phyloP scores from a whole-genome alignment of 2,329 filamentous ascomycete genomes.

The Pestalotiopsis sp. region DNA sequence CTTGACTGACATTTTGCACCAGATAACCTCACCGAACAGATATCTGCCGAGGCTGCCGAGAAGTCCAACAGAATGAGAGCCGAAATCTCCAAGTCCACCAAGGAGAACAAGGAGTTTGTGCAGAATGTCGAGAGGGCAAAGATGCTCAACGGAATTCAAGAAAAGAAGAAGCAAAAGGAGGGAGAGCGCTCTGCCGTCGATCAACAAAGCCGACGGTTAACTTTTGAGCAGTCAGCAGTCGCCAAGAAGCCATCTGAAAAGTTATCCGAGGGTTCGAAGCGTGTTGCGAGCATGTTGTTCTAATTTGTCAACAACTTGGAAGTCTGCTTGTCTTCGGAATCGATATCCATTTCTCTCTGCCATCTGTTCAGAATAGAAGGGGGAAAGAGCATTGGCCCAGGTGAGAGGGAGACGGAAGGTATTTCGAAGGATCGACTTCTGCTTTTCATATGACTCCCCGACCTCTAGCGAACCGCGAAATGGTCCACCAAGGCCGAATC shows the following conservation, averaged over 20 bases:
- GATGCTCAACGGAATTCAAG: slow-evolving; percentile 75
- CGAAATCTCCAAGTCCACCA: slow-evolving; percentile 74
- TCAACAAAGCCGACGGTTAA: slow-evolving; percentile 20
- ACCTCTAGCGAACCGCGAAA: not conserved
- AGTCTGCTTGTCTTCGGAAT: not conserved
- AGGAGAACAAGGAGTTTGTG: slow-evolving; percentile 82
- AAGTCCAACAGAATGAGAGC: slow-evolving; percentile 74
- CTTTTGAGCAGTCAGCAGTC: slow-evolving; percentile 32
- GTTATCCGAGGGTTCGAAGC: slow-evolving; percentile 29
- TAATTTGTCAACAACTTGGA: not conserved
- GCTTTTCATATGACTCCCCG: not conserved
- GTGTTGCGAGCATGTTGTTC: slow-evolving; percentile 33
- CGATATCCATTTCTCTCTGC: not conserved
- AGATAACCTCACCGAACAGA: slow-evolving; percentile 71
- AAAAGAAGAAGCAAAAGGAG: slow-evolving; percentile 48
- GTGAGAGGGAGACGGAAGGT: not conserved
- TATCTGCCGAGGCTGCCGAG: slow-evolving; percentile 80
- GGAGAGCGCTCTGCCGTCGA: slow-evolving; percentile 13
- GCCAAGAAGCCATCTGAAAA: slow-evolving; percentile 28
- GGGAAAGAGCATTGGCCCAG: not conserved
- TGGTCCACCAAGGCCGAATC: not conserved
- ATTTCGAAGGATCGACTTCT: not conserved
- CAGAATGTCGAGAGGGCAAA: slow-evolving; percentile 79
- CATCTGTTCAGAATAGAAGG: not conserved
- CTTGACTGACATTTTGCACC: slow-evolving; percentile 1